phyloP scores from a whole-genome alignment of 345 rosid species.

The Acer saccharum region DNA sequence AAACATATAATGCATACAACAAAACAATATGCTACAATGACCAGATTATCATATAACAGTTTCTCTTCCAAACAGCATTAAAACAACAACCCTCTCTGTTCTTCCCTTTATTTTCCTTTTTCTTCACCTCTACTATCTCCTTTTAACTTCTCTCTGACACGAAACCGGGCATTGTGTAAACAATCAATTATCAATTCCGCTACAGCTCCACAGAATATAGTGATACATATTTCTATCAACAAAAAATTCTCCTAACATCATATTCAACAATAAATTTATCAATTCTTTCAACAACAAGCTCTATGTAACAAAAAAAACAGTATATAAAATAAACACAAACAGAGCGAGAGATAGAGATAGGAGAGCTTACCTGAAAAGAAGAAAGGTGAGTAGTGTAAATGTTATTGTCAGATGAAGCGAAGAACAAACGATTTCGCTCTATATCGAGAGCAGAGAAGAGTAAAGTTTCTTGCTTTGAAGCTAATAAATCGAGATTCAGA shows the following conservation, averaged over 20 bases:
- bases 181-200: not conserved
- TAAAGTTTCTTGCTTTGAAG: constrained; percentile 52
- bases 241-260: not conserved
- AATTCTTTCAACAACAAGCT: not conserved
- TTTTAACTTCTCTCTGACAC: not conserved
- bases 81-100: not conserved
- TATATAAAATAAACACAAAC: not conserved
- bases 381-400: constrained; percentile 64
- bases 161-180: not conserved
- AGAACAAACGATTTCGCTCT: constrained; percentile 79
- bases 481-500: constrained; percentile 52
- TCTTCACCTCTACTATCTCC: not conserved
- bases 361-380: constrained; percentile 53
- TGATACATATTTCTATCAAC: not conserved
- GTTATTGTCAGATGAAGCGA: constrained; percentile 68
- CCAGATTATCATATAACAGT: not conserved
- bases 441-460: constrained; percentile 71
- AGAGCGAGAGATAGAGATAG: not conserved
- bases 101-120: not conserved
- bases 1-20: not conserved
- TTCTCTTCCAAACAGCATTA: not conserved
- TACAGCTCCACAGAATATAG: not conserved
- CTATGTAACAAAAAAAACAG: not conserved
- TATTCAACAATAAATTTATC: not conserved
- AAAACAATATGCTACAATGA: not conserved